Evolutionary conservation across 768 basidiomycete species (phyloP).

Genomic region (Suillus sp.): DNA sequence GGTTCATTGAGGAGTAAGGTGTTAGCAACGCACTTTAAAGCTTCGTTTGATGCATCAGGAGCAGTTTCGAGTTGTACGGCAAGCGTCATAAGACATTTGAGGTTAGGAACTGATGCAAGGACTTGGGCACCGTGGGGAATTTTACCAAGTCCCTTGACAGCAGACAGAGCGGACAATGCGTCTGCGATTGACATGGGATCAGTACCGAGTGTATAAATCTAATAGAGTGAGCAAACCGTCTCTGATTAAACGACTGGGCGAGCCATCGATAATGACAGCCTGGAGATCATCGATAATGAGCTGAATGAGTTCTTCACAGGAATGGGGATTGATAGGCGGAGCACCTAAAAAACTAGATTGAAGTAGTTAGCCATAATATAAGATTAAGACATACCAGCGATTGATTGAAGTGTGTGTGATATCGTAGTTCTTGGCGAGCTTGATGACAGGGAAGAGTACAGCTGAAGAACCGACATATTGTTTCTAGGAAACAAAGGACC

Average conservation of each 20-base stretch:
- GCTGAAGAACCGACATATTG: constrained; percentile 11
- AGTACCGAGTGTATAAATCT: neutral
- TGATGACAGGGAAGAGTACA: constrained; percentile 37
- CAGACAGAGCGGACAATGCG: constrained; percentile 62
- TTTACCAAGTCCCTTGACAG: constrained; percentile 76
- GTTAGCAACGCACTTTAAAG: constrained; percentile 78
- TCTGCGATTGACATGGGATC: constrained; percentile 44
- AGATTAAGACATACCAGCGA: constrained; percentile 45
- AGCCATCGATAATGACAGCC: constrained; percentile 34
- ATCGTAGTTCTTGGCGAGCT: constrained; percentile 51
- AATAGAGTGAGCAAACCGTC: constrained; percentile 49
- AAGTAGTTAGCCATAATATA: neutral
- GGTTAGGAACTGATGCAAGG: constrained; percentile 55
- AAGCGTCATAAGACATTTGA: constrained; percentile 56
- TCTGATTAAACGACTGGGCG: constrained; percentile 50
- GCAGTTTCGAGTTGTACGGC: constrained; percentile 58
- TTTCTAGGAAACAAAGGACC: neutral
- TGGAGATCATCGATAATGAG: constrained; percentile 62
- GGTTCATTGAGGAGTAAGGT: constrained; percentile 68
- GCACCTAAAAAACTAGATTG: neutral
- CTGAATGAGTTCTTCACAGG: constrained; percentile 59
- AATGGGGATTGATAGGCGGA: constrained; percentile 44
- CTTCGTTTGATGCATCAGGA: constrained; percentile 63
- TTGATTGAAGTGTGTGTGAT: constrained; percentile 48
- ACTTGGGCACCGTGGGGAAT: constrained; percentile 67